A percentile compares a stretch with the other conserved stretches of the same genome.
These are phyloP conservation scores for Periconia sp. DNA, from an alignment of 2,329 filamentous ascomycete genomes.

Conservation along the genomic window DNA sequence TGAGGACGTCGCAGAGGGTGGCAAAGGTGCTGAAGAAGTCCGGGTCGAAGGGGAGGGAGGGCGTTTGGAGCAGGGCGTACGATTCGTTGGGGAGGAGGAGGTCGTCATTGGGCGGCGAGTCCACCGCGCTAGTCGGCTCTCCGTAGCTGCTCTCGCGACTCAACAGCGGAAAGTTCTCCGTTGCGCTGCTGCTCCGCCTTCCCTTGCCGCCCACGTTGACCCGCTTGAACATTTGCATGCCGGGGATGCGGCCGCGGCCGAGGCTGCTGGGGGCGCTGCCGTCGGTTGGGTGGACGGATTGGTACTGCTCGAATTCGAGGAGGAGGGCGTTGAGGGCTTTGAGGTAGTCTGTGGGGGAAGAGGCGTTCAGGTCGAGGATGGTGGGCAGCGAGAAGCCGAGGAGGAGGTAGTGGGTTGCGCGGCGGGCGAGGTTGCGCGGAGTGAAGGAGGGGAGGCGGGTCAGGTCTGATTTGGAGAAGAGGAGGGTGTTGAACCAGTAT, in stretches of 20 bases:
- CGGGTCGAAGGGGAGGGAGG: slow-evolving; percentile 89
- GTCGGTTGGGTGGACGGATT: slow-evolving; percentile 81
- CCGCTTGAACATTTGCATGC: slow-evolving; percentile 56
- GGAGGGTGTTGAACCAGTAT: slow-evolving; percentile 98
- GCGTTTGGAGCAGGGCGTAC: slow-evolving; percentile 89
- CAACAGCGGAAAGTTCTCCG: slow-evolving; percentile 47
- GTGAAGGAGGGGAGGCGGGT: slow-evolving; percentile 85
- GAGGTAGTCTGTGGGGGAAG: slow-evolving; percentile 82
- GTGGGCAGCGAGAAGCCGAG: slow-evolving; percentile 90
- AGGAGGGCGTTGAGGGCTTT: slow-evolving; percentile 84
- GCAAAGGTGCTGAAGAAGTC: slow-evolving; percentile 98
- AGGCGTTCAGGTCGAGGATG: slow-evolving; percentile 85
- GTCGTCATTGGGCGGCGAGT: slow-evolving; percentile 42
- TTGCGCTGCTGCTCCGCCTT: slow-evolving; percentile 64
- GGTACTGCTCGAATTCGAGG: slow-evolving; percentile 91
- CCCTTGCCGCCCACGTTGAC: slow-evolving; percentile 48
- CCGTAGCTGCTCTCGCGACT: slow-evolving; percentile 18
- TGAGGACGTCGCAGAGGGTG: slow-evolving; percentile 91
- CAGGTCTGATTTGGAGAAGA: slow-evolving; percentile 84
- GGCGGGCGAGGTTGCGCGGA: slow-evolving; percentile 79
- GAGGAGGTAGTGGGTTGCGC: slow-evolving; percentile 91
- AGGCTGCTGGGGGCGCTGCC: slow-evolving; percentile 72
- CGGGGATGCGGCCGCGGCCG: slow-evolving; percentile 72
- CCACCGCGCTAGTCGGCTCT: slow-evolving; percentile 22
- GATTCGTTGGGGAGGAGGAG: slow-evolving; percentile 70